Evolutionary conservation across 1,284 basidiomycete genomes (phyloP), one percentile per base, ranked within the genome.

Genomic region (Rhodotorula sp.): DNA sequence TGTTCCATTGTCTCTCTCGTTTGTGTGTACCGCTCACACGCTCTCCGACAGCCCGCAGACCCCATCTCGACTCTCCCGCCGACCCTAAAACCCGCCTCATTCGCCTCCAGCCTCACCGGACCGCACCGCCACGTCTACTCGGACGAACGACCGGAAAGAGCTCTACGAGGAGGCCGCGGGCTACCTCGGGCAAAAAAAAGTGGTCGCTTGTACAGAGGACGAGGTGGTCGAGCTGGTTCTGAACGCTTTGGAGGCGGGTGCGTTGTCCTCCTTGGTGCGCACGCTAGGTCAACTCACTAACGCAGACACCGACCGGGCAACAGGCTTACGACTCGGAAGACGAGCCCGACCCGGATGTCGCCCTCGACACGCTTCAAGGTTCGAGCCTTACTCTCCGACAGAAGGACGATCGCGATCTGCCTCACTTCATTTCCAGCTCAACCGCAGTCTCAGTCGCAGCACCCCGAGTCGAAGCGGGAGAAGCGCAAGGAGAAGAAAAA

Each of bases 101-200:
- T 24, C 28, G 22, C 26, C 28, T 28, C 60, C 1, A 6, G 22
- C 28, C 26, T 30, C 52, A 7, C 26, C 22, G 37, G 40, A 2
- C 30, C 28, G 5, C 52, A 52, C 18, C 40, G 18, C 52, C 28
- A 37, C 51, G 52, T 62, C 52, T 62, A 54, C 60, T 54, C 60
- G 11, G 10, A 30, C 40, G 44, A 53, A 30, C 40, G 44, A 53
- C 13, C 54, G 46, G 28, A 52, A 62, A 30, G 9, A 8, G 2
- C 34, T 54, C 28, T 40, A 20, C 40, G 15, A n/a, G 20, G 24
- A 24, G n/a, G 28, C 18, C 6, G 16, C 3, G 28, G 22, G 44
- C 28, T 11, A 10, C 7, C 18, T 54, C 4, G 26, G 10, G 40
- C 4, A 30, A 6, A 9, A 34, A 7, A 15, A 13, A 28, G 40